Evolutionary conservation across 176 grass and related monocot genomes (phyloP).

Genomic region (Phoenix roebelenii): DNA sequence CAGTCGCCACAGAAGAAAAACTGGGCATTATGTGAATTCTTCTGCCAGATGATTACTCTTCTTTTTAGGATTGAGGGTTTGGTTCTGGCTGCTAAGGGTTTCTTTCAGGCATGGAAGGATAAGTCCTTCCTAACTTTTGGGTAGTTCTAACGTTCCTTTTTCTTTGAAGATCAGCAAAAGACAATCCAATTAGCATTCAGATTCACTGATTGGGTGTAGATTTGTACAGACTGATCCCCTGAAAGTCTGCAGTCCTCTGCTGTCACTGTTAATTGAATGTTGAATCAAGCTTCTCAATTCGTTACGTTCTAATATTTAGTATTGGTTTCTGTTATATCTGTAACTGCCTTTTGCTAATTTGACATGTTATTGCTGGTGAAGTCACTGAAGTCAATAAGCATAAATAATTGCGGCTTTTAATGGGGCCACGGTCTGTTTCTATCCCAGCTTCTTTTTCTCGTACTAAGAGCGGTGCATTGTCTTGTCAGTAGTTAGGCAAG

Average conservation of each 20-base stretch:
- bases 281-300: neutral
- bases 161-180: neutral
- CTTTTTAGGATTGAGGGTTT: too few relatives aligned
- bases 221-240: constrained; percentile 1
- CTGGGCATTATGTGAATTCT: constrained; percentile 13
- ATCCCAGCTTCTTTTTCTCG: too few relatives aligned
- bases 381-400: too few relatives aligned
- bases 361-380: too few relatives aligned
- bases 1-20: constrained; percentile 57
- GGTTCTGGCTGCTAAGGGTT: neutral
- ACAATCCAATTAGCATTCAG: neutral
- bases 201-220: neutral
- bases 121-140: too few relatives aligned
- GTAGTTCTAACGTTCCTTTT: too few relatives aligned
- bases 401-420: too few relatives aligned
- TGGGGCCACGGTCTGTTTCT: too few relatives aligned
- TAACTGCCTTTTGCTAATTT: too few relatives aligned
- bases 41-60: neutral
- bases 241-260: neutral
- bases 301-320: neutral
- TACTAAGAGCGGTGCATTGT: too few relatives aligned
- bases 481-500: too few relatives aligned
- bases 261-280: constrained; percentile 2
- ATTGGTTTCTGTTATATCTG: too few relatives aligned
- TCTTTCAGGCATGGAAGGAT: constrained; percentile 1